Base-by-base conservation (phyloP, 2,329 filamentous ascomycete genomes). In the Scedosporium dehoogii region DNA sequence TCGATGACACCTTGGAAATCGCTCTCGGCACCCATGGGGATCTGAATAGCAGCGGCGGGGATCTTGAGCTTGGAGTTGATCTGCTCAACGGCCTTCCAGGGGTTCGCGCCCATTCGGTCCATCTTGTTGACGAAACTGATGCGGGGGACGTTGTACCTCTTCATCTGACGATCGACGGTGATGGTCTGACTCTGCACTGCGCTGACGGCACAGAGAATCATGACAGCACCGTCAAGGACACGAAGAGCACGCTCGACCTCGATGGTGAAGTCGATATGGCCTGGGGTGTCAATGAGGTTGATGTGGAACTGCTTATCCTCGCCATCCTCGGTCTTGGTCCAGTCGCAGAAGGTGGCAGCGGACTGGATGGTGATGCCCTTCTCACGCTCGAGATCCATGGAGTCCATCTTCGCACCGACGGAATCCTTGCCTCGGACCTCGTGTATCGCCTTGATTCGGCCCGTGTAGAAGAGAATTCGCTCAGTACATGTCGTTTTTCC, bases 121-220 rank as follows among this genome's bases (percentile, higher is more conserved):
- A 99, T 97, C 83, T 99, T 99, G 81, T 99, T 99, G 73, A 99
- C 86, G 72, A 99, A 99, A 62, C 90, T 96, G 74, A 99, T 87
- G 69, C 94, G 85, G 65, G 94, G 94, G 66, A 99, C 88, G 72
- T 97, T 93, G 81, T 99, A 99, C 68, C 94, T 87, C 80, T 92
- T 91, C 94, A 99, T 99, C 79, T 99, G 94, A 69, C 94, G 85
- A 75, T 99, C 92, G 66, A 99, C 94, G 1, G 94, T 99, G 69
- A 97, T 97, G 21, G 94, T 99, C 78, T 99, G 94, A 72, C 89
- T 93, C 78, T 99, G 94, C 41, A 99, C 94, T 72, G 94, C 94
- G 70, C 91, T 96, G 65, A 97, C 94, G 65, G 94, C 94, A 73
- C 94, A 99, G 63, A 99, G 82, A 75, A 99, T 96, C 92, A 99